Base-by-base conservation (phyloP, 2,329 filamentous ascomycete species). In the Arthrobotrys pseudoclavata region DNA sequence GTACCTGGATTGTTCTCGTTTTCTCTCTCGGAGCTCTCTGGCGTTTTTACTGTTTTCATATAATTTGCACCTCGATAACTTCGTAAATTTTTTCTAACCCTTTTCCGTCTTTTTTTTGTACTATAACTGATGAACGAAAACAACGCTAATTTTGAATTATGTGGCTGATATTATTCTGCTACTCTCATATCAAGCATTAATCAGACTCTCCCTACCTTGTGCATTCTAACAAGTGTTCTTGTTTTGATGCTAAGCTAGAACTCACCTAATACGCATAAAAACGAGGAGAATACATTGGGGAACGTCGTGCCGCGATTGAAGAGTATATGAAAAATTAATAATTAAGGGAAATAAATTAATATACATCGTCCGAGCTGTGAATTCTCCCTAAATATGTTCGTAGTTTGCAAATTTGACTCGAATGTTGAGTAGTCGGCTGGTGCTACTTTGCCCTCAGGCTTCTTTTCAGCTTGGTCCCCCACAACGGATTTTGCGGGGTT, bases 1-100 rank as follows among this genome's bases (percentile, higher is more conserved):
- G 48, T 60, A 42, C 69, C 48, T 72, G 29, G 47, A 60, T 52
- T 40, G 48, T 50, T 50, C 37, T 57, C 45, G 50, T 68, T 31
- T 31, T 60, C 29, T 60, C 47, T 37, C 26, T 64, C 29, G 26
- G 62, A 42, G 22, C 40, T 50, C 57, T 70, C 18, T 31, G 37
- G 34, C 55, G 45, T 69, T 66, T 22, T n/a, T 48, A 18, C 4
- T 50, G 4, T 50, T 67, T 34, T 63, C 53, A 26, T 74, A n/a
- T 69, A 31, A 12, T 57, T 69, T 69, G 37, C 13, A 47, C 47
- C 26, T 10, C 26, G 42, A 42, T 45, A 26, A 31, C 24, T 29
- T 55, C 50, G 69, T 67, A 67, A 57, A 69, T 48, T 53, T 22
- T 37, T 22, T 55, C 7, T 26, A 24, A 9, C 31, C 2, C 5